phyloP scores from a whole-genome alignment of 176 grass and related monocot species.

The Zizania latifolia region DNA sequence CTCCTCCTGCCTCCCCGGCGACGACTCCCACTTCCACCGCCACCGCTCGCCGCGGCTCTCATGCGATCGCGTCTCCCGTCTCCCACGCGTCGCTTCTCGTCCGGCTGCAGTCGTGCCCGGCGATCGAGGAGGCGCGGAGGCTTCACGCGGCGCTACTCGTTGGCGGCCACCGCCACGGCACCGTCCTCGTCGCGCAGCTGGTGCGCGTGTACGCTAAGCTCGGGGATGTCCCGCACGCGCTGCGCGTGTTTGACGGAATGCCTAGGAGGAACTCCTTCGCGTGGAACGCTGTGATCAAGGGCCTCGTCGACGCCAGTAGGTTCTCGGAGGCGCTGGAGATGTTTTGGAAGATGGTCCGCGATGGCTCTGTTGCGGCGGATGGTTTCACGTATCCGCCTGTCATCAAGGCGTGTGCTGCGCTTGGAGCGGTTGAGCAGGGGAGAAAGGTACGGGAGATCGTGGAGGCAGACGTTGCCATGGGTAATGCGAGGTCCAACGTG shows the following conservation, averaged over 20 bases:
- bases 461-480: not conserved
- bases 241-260: slow-evolving; percentile 39
- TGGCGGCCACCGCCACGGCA: slow-evolving; percentile 20
- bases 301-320: slow-evolving; percentile 15
- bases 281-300: slow-evolving; percentile 52
- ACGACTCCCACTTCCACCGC: not conserved
- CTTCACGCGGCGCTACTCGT: slow-evolving; percentile 35
- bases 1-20: not conserved
- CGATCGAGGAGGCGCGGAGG: not conserved
- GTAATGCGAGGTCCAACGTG: slow-evolving; percentile 2
- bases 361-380: slow-evolving; percentile 1
- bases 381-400: slow-evolving; percentile 48
- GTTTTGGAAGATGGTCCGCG: slow-evolving; percentile 23
- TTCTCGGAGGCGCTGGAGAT: slow-evolving; percentile 34
- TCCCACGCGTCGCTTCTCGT: slow-evolving; percentile 43
- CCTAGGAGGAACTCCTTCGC: slow-evolving; percentile 47
- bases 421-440: slow-evolving; percentile 38
- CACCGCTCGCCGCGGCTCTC: not conserved
- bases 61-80: not conserved
- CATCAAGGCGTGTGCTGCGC: slow-evolving; percentile 42
- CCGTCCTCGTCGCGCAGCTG: slow-evolving; percentile 37
- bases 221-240: slow-evolving; percentile 1
- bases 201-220: slow-evolving; percentile 32
- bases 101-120: slow-evolving; percentile 25
- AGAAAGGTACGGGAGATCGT: slow-evolving; percentile 11